phyloP scores from a whole-genome alignment of 441 rosid species.

The Rhodomyrtus psidioides region DNA sequence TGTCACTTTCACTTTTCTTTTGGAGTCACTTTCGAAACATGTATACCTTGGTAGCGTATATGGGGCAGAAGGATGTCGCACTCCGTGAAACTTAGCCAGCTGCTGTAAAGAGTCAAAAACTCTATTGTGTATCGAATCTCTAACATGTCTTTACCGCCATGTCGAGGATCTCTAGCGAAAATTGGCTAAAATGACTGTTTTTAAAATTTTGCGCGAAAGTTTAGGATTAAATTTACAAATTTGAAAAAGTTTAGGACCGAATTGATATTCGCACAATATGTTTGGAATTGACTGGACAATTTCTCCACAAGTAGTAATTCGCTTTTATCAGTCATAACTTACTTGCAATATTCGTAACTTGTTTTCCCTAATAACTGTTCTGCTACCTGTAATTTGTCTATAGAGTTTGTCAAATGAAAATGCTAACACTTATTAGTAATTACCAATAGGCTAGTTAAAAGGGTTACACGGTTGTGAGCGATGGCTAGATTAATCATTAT shows the following conservation, averaged over 20 bases:
- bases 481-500: neutral
- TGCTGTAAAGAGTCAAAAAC: too few species aligned
- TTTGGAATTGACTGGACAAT: neutral
- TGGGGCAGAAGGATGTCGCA: neutral
- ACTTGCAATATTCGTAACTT: neutral
- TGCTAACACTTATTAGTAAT: neutral
- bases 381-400: neutral
- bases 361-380: neutral
- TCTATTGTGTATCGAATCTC: too few species aligned
- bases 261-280: fast-evolving
- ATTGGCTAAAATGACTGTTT: neutral
- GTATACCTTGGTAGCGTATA: too few species aligned
- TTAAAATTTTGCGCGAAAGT: neutral
- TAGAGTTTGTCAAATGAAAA: neutral
- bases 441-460: neutral
- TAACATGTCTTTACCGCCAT: too few species aligned
- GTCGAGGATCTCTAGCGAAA: too few species aligned
- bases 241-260: neutral
- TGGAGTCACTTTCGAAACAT: neutral
- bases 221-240: neutral
- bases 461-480: neutral
- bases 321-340: neutral
- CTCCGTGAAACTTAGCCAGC: neutral
- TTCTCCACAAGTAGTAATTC: neutral
- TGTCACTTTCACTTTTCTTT: neutral